A percentile compares a stretch with the other conserved stretches of the same genome.
phyloP scores from a whole-genome alignment of 495 filamentous ascomycete genomes.

The Penicillium egyptiacum region DNA sequence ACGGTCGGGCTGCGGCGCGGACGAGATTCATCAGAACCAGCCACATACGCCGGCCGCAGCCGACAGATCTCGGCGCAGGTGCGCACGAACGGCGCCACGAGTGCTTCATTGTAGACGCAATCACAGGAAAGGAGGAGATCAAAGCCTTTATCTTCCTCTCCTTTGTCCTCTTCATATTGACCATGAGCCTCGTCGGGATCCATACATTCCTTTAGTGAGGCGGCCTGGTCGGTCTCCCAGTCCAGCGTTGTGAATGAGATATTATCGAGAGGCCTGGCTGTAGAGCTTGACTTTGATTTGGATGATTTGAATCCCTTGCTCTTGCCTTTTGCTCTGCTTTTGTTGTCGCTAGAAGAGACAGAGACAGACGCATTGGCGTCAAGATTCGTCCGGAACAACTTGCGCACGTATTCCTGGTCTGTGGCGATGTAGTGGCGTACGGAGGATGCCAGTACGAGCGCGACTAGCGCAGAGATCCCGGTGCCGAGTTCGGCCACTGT shows the following conservation, averaged over 20 bases:
- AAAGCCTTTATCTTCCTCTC: conserved; percentile 36
- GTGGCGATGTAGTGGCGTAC: conserved; percentile 74
- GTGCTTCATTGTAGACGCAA: conserved; percentile 85
- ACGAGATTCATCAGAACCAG: conserved; percentile 5
- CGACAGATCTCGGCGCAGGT: conserved; percentile 78
- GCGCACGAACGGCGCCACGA: conserved; percentile 78
- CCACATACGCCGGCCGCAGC: conserved; percentile 42
- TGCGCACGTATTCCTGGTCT: conserved; percentile 83
- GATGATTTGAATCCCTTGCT: conserved; percentile 8
- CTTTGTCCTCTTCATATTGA: conserved; percentile 18
- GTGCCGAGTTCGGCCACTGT: conserved; percentile 80
- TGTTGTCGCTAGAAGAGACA: background rate
- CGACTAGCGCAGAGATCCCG: conserved; percentile 78
- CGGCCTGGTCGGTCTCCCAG: conserved; percentile 45
- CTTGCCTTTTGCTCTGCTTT: conserved; percentile 27
- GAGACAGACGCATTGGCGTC: conserved; percentile 51
- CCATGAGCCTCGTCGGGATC: conserved; percentile 10
- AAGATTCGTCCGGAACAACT: conserved; percentile 73
- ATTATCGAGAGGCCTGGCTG: conserved; percentile 20
- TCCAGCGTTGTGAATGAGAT: conserved; percentile 46
- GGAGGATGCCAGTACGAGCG: conserved; percentile 59
- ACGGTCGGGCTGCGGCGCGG: conserved; percentile 48
- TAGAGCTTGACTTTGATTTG: background rate
- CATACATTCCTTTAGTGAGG: conserved; percentile 32
- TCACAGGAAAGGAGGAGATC: conserved; percentile 79